Conservation (phyloP, 2,329 filamentous ascomycete genomes). For the Botryotinia globosa region DNA sequence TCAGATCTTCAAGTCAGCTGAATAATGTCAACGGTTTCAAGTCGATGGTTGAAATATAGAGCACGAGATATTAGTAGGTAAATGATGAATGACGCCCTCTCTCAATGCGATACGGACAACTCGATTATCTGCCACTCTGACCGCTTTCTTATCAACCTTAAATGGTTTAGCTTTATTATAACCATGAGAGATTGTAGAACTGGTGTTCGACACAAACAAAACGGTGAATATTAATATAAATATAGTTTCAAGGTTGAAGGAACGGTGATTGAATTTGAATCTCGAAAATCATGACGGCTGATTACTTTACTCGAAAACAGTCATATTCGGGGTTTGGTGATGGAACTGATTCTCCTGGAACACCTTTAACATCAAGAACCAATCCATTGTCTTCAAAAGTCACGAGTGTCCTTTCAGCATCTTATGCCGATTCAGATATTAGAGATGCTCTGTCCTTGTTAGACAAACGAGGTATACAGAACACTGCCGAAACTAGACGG, state of each 20-base stretch:
- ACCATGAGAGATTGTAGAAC: background rate
- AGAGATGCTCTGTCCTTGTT: conserved; percentile 77
- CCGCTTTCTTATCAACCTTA: conserved; percentile 19
- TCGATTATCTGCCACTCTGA: conserved; percentile 10
- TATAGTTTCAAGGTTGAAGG: background rate
- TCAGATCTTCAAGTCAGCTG: conserved; percentile 9
- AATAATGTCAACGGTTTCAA: conserved; percentile 13
- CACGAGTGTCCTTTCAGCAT: conserved; percentile 81
- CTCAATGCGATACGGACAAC: background rate
- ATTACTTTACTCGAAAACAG: conserved; percentile 33
- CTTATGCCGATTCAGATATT: conserved; percentile 90
- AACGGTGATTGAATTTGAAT: background rate
- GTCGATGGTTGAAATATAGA: conserved; percentile 6
- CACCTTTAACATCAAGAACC: conserved; percentile 37
- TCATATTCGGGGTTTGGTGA: conserved; percentile 29
- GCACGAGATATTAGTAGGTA: conserved; percentile 14
- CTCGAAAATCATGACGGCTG: conserved; percentile 30
- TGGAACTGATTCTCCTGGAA: conserved; percentile 29
- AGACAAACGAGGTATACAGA: conserved; percentile 67
- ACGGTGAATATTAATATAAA: background rate
- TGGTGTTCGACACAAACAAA: conserved; percentile 7
- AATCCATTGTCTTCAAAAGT: conserved; percentile 77
- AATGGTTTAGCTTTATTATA: background rate
- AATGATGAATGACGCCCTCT: conserved; percentile 7
- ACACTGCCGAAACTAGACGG: conserved; percentile 74